phyloP scores from a whole-genome alignment of 805 yeast genomes.

The Lachancea sp. region DNA sequence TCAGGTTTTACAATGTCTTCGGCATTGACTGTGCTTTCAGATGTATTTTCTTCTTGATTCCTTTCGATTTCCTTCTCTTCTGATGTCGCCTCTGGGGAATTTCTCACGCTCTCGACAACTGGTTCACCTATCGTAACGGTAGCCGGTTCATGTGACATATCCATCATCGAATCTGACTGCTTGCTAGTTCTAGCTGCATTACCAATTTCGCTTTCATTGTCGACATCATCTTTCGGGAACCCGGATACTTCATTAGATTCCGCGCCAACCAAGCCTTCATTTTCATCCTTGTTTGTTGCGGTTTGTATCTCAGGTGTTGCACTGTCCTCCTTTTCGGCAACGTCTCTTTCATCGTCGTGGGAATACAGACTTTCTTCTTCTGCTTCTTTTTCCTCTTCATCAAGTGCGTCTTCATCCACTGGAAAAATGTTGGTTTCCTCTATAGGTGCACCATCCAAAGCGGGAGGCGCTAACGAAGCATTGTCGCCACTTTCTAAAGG shows the following conservation, averaged over 20 bases:
- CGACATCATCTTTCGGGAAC: constrained; percentile 6
- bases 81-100: neutral
- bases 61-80: neutral
- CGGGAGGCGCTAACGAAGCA: constrained; percentile 2
- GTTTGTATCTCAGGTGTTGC: constrained; percentile 8
- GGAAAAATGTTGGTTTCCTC: constrained; percentile 3
- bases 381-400: constrained; percentile 2
- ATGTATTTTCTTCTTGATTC: neutral
- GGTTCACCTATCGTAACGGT: too few species aligned
- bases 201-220: neutral
- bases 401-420: neutral
- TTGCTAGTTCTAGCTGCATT: neutral
- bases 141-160: neutral
- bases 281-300: constrained; percentile 5
- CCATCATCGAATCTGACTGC: neutral
- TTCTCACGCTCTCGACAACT: neutral
- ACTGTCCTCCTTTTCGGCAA: constrained; percentile 12
- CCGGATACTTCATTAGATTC: constrained; percentile 6
- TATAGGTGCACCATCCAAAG: constrained; percentile 4
- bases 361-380: constrained; percentile 5
- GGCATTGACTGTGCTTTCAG: neutral
- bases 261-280: constrained; percentile 8
- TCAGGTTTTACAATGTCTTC: constrained; percentile 1
- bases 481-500: neutral
- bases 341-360: constrained; percentile 8